Conservation (phyloP, 2,329 filamentous ascomycete genomes). For the Aspergillus sp. region DNA sequence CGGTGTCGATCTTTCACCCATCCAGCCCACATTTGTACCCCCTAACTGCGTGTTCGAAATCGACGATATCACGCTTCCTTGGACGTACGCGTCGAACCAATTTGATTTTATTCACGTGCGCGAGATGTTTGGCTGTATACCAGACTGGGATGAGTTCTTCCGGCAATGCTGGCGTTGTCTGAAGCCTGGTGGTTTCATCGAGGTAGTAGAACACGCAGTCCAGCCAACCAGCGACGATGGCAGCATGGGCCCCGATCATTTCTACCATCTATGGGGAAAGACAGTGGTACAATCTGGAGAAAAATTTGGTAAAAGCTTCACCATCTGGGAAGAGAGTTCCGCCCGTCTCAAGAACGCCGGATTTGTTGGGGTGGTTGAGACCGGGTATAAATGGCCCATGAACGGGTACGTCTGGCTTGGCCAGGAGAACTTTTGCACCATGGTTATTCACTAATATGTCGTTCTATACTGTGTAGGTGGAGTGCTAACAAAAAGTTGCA, state of each 20-base stretch:
- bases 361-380: conserved; percentile 27
- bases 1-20: conserved; percentile 51
- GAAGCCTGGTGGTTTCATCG: conserved; percentile 38
- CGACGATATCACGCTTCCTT: conserved; percentile 39
- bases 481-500: not conserved
- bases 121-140: conserved; percentile 46
- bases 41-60: conserved; percentile 49
- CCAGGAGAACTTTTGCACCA: too few species aligned
- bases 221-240: conserved; percentile 21
- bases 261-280: conserved; percentile 20
- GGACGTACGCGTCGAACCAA: conserved; percentile 36
- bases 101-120: conserved; percentile 49
- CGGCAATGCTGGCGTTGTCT: conserved; percentile 18
- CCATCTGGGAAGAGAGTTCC: conserved; percentile 26
- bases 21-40: conserved; percentile 49
- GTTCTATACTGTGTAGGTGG: not conserved
- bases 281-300: conserved; percentile 17
- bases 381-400: conserved; percentile 25
- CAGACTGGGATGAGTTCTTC: conserved; percentile 46
- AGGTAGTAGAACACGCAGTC: conserved; percentile 41
- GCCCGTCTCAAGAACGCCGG: conserved; percentile 23
- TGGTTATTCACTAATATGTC: not conserved
- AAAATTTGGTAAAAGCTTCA: conserved; percentile 29
- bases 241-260: conserved; percentile 15
- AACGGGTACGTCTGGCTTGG: not conserved